Evolutionary conservation across 768 basidiomycete species (phyloP).

Genomic region (Hebeloma cylindrosporum): DNA sequence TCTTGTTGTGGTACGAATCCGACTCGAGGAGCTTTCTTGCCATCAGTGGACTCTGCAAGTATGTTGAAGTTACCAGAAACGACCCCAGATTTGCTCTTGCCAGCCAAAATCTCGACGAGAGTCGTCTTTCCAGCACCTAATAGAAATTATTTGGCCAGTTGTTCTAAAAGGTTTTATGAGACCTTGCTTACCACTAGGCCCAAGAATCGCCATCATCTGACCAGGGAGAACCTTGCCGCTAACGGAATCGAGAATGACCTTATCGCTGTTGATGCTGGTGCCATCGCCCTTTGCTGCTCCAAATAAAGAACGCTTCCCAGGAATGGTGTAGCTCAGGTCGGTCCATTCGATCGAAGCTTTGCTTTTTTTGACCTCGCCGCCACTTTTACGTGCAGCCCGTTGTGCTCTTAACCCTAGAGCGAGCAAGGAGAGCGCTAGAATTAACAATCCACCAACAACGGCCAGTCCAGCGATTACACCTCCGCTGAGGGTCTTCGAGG

Average conservation of each 20-base stretch:
- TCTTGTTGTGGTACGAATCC: slow-evolving; percentile 91
- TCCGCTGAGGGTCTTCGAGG: slow-evolving; percentile 54
- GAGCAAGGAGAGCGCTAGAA: slow-evolving; percentile 58
- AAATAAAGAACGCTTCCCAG: slow-evolving; percentile 22
- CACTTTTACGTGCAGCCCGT: slow-evolving; percentile 54
- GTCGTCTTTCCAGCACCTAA: slow-evolving; percentile 87
- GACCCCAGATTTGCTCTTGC: slow-evolving; percentile 74
- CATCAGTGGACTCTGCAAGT: slow-evolving; percentile 33
- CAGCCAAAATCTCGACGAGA: slow-evolving; percentile 86
- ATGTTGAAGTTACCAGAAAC: slow-evolving; percentile 66
- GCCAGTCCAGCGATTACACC: slow-evolving; percentile 92
- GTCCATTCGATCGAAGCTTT: slow-evolving; percentile 69
- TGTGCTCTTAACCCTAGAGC: slow-evolving; percentile 62
- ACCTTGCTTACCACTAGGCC: slow-evolving; percentile 69
- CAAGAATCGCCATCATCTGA: slow-evolving; percentile 88
- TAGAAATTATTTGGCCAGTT: neutral
- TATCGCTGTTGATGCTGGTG: slow-evolving; percentile 41
- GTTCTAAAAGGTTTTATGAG: neutral
- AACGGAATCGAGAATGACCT: slow-evolving; percentile 68
- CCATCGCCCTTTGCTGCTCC: slow-evolving; percentile 16
- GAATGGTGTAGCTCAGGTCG: slow-evolving; percentile 65
- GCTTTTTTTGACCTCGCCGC: slow-evolving; percentile 36
- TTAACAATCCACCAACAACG: slow-evolving; percentile 70
- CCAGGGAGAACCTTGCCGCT: slow-evolving; percentile 75
- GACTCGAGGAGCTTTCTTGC: slow-evolving; percentile 47